These are phyloP conservation scores for Peronospora belbahrii DNA, from an alignment of 352 stramenopile species.

Conservation along the genomic window DNA sequence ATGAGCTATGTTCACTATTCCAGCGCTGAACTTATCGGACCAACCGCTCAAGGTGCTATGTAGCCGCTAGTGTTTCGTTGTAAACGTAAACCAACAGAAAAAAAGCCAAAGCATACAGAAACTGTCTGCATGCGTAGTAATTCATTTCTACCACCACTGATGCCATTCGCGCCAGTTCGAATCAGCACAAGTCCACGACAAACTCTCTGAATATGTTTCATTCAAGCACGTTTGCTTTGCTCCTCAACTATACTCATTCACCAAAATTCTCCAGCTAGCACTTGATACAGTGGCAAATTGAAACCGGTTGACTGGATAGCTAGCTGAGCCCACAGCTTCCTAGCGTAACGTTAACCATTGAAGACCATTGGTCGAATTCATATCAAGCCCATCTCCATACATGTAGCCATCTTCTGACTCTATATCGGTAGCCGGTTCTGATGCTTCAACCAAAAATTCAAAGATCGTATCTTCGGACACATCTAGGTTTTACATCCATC, in stretches of 20 bases:
- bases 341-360: too few relatives aligned
- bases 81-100: too few relatives aligned
- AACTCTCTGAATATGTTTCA: background rate
- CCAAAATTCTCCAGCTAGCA: background rate
- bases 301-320: background rate
- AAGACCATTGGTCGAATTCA: too few relatives aligned
- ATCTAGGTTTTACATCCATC: background rate
- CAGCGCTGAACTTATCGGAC: background rate
- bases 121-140: too few relatives aligned
- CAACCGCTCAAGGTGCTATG: background rate
- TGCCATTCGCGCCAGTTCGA: too few relatives aligned
- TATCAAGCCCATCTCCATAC: too few relatives aligned
- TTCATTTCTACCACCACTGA: too few relatives aligned
- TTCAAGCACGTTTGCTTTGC: background rate
- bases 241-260: background rate
- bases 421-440: constrained; percentile 15
- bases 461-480: constrained; percentile 8
- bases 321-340: too few relatives aligned
- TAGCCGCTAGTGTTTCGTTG: background rate
- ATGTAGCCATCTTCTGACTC: constrained; percentile 29
- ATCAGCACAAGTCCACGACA: background rate
- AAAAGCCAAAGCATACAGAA: too few relatives aligned
- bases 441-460: constrained; percentile 20
- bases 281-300: background rate
- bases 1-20: background rate